Conservation (phyloP, 169 alveolate species). For the Perkinsus marinus region DNA sequence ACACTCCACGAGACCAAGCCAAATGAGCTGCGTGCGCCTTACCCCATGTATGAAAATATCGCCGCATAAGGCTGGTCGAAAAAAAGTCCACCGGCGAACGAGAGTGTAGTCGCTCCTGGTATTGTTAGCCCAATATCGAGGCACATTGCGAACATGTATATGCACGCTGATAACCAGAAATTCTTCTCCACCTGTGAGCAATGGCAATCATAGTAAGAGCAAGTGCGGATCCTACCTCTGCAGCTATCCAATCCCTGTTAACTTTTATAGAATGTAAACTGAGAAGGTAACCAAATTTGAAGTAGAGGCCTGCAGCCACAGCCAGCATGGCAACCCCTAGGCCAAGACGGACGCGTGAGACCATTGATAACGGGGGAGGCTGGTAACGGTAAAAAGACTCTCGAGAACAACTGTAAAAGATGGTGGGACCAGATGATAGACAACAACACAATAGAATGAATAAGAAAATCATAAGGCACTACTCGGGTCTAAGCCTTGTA, state of each 20-base stretch:
- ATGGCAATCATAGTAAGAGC: neutral
- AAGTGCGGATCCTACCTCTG: neutral
- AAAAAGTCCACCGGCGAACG: constrained; percentile 4
- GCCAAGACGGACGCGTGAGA: neutral
- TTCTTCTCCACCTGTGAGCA: neutral
- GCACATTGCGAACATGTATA: neutral
- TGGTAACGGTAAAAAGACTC: neutral
- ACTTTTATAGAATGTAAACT: neutral
- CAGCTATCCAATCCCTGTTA: neutral
- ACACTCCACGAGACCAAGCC: no score
- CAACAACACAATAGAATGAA: neutral
- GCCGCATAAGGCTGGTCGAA: constrained; percentile 10
- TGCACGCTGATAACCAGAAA: neutral
- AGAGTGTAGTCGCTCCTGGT: neutral
- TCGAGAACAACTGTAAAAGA: neutral
- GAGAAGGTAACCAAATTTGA: neutral
- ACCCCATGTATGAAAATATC: neutral
- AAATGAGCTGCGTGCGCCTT: no score
- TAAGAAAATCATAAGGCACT: neutral
- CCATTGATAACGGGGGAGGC: neutral
- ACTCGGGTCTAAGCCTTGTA: neutral
- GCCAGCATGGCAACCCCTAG: neutral
- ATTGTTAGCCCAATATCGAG: neutral
- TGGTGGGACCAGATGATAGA: neutral
- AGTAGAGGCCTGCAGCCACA: neutral